Conservation (phyloP, 2,329 filamentous ascomycete species). For the Colletotrichum salicis region DNA sequence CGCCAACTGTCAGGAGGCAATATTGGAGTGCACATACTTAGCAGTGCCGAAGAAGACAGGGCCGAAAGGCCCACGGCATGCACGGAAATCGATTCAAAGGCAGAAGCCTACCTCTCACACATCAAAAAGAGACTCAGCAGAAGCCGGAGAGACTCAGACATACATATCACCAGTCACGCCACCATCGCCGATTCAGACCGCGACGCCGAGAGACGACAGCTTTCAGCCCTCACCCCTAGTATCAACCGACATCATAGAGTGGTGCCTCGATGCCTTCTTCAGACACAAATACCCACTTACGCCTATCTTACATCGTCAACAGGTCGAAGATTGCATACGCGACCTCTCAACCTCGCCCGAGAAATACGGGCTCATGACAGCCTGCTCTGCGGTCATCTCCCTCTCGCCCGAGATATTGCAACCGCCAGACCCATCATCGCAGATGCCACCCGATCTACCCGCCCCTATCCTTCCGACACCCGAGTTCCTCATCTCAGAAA, state of each 20-base stretch:
- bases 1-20: neutral
- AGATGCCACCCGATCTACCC: neutral
- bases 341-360: neutral
- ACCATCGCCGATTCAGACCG: neutral
- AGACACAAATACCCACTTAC: slow-evolving; percentile 48
- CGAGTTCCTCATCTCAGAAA: neutral
- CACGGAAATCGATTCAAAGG: neutral
- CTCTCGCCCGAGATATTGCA: neutral
- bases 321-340: slow-evolving; percentile 28
- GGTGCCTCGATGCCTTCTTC: slow-evolving; percentile 46
- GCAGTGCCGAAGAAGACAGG: neutral
- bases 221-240: slow-evolving; percentile 16
- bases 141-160: neutral
- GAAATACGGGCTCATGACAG: neutral
- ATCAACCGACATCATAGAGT: slow-evolving; percentile 34
- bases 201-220: neutral
- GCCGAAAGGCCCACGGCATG: neutral
- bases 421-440: neutral
- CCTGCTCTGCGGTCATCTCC: neutral
- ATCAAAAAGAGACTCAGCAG: neutral
- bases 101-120: neutral
- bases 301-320: slow-evolving; percentile 42
- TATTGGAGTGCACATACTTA: neutral
- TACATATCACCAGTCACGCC: neutral
- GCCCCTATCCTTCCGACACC: neutral